Percentiles rank a stretch among this genome's conserved stretches.
Conservation (phyloP, 768 basidiomycete genomes). For the Pleurotus djamor region DNA sequence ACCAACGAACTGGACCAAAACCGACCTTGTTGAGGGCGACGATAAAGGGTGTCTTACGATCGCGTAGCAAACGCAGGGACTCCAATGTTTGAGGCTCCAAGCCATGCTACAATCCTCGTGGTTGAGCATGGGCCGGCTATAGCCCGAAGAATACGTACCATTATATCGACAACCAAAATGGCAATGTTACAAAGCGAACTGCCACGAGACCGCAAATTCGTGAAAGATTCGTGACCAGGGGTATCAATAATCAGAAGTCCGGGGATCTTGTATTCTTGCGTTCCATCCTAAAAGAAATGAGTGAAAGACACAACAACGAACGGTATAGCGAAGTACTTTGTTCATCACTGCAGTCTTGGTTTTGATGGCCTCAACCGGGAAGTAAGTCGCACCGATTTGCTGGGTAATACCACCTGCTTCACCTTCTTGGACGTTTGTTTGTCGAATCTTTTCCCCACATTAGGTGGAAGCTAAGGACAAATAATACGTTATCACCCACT, state of each 20-base stretch:
- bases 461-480: slow-evolving; percentile 1
- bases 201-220: slow-evolving; percentile 92
- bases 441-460: slow-evolving; percentile 72
- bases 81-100: slow-evolving; percentile 98
- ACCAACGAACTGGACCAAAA: neutral
- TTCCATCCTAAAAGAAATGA: slow-evolving; percentile 67
- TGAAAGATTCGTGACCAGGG: slow-evolving; percentile 99
- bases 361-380: slow-evolving; percentile 94
- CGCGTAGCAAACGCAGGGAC: slow-evolving; percentile 86
- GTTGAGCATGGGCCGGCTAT: neutral
- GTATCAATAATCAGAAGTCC: slow-evolving; percentile 97
- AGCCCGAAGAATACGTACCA: slow-evolving; percentile 45
- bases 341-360: slow-evolving; percentile 94
- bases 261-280: slow-evolving; percentile 93
- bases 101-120: slow-evolving; percentile 64
- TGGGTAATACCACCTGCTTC: slow-evolving; percentile 99
- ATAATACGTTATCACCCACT: slow-evolving; percentile 37
- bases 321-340: slow-evolving; percentile 43
- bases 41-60: slow-evolving; percentile 97
- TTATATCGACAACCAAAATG: slow-evolving; percentile 98
- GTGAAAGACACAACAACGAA: slow-evolving; percentile 1
- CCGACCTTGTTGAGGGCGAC: slow-evolving; percentile 94
- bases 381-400: slow-evolving; percentile 99
- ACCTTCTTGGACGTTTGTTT: slow-evolving; percentile 99
- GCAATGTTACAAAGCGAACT: slow-evolving; percentile 98